Evolutionary conservation across 768 basidiomycete species (phyloP).

Genomic region (Xerocomus spinulosus): DNA sequence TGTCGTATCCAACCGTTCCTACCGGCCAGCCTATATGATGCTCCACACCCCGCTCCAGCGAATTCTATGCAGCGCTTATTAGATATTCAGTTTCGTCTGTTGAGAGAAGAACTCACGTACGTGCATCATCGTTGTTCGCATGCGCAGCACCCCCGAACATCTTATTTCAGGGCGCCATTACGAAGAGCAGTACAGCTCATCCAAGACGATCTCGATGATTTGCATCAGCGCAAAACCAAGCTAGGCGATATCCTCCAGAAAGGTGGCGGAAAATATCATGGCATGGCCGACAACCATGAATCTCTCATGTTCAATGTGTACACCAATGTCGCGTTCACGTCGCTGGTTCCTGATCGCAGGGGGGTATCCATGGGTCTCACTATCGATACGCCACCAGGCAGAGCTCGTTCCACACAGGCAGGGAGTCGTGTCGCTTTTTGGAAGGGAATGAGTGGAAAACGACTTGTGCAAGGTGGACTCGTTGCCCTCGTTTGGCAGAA

Average conservation of each 20-base stretch:
- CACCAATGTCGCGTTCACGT: slow-evolving; percentile 45
- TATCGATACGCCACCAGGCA: slow-evolving; percentile 53
- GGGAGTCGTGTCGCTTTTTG: slow-evolving; percentile 49
- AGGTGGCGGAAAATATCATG: slow-evolving; percentile 57
- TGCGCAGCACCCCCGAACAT: not conserved
- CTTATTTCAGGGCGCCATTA: slow-evolving; percentile 43
- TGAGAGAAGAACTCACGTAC: slow-evolving; percentile 69
- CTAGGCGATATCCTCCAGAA: slow-evolving; percentile 45
- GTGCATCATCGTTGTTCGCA: slow-evolving; percentile 10
- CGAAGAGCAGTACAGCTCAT: slow-evolving; percentile 48
- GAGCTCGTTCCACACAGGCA: slow-evolving; percentile 39
- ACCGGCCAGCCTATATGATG: slow-evolving; percentile 54
- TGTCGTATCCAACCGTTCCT: slow-evolving; percentile 49
- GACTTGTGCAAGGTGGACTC: slow-evolving; percentile 58
- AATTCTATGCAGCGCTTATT: slow-evolving; percentile 62
- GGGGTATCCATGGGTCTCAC: slow-evolving; percentile 46
- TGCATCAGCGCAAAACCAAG: slow-evolving; percentile 28
- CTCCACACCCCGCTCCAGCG: slow-evolving; percentile 56
- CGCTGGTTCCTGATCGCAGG: slow-evolving; percentile 46
- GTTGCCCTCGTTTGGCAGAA: slow-evolving; percentile 55
- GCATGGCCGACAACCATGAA: slow-evolving; percentile 38
- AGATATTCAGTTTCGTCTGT: slow-evolving; percentile 70
- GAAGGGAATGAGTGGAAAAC: slow-evolving; percentile 55
- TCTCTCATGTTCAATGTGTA: slow-evolving; percentile 61
- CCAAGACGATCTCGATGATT: slow-evolving; percentile 38